These are phyloP conservation scores for Paragyromitra xinjiangensis DNA, from an alignment of 495 filamentous ascomycete genomes.

Conservation along the genomic window DNA sequence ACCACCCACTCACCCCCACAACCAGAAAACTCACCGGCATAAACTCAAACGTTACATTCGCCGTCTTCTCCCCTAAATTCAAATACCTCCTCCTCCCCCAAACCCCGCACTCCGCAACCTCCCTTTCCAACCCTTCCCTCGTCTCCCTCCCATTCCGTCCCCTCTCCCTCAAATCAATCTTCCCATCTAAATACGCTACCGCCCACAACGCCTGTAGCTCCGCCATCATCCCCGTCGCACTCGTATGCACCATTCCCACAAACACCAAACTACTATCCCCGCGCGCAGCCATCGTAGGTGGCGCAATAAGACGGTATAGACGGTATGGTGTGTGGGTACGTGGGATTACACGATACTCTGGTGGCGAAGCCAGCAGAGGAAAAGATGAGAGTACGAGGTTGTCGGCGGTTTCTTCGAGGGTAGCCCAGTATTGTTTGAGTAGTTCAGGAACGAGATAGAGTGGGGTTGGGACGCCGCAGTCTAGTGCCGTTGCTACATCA, in stretches of 20 bases:
- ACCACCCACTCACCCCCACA: neutral
- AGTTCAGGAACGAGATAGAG: neutral
- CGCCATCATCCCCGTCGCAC: constrained; percentile 43
- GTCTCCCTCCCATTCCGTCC: constrained; percentile 24
- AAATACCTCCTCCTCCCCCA: constrained; percentile 53
- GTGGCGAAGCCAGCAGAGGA: constrained; percentile 42
- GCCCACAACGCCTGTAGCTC: constrained; percentile 57
- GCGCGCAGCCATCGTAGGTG: constrained; percentile 44
- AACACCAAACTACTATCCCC: constrained; percentile 54
- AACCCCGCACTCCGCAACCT: constrained; percentile 45
- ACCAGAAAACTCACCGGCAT: constrained; percentile 35
- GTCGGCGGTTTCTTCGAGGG: constrained; percentile 49
- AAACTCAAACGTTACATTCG: constrained; percentile 52
- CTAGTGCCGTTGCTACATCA: constrained; percentile 8
- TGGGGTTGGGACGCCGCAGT: constrained; percentile 32
- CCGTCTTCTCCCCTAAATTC: constrained; percentile 41
- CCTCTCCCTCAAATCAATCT: constrained; percentile 28
- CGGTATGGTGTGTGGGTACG: constrained; percentile 54
- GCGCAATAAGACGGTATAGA: constrained; percentile 54
- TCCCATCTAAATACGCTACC: constrained; percentile 54
- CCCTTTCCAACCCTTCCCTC: constrained; percentile 42
- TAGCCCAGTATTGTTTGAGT: constrained; percentile 39
- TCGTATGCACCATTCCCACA: constrained; percentile 49
- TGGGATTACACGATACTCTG: constrained; percentile 6
- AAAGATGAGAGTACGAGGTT: constrained; percentile 35